phyloP scores from a whole-genome alignment of 345 rosid genomes.

The Populus simonii region DNA sequence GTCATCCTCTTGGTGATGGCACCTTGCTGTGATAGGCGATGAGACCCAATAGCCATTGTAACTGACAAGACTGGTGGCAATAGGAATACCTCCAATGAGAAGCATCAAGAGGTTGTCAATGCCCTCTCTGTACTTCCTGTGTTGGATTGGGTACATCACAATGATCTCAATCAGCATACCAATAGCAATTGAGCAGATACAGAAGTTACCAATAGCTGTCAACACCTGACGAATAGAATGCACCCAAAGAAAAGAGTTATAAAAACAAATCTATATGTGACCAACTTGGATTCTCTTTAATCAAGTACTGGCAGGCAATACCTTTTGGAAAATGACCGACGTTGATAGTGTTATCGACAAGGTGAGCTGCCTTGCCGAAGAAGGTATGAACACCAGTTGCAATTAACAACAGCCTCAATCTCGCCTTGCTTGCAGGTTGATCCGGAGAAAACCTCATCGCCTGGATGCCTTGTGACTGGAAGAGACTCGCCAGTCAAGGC shows the following conservation, averaged over 20 bases:
- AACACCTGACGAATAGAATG: conserved; percentile 37
- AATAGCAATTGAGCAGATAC: conserved; percentile 64
- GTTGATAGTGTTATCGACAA: conserved; percentile 80
- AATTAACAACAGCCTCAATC: conserved; percentile 78
- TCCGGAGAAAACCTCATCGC: conserved; percentile 72
- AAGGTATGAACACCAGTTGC: conserved; percentile 88
- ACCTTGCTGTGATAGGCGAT: conserved; percentile 68
- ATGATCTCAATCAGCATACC: conserved; percentile 69
- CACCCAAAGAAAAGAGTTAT: background rate
- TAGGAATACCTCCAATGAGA: conserved; percentile 87
- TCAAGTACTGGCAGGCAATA: background rate
- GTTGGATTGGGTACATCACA: conserved; percentile 83
- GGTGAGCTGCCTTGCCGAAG: conserved; percentile 91
- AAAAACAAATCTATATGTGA: too few species aligned
- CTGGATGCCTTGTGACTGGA: conserved; percentile 64
- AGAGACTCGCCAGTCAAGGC: conserved; percentile 67
- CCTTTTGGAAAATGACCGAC: conserved; percentile 77
- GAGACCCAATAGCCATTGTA: conserved; percentile 91
- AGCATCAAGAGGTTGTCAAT: conserved; percentile 82
- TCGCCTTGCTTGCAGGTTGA: conserved; percentile 91
- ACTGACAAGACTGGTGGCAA: conserved; percentile 80
- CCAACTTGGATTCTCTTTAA: too few species aligned
- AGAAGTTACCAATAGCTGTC: conserved; percentile 84
- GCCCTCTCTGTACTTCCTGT: conserved; percentile 61
- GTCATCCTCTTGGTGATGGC: conserved; percentile 94